These are phyloP conservation scores for Panicum virgatum DNA, from an alignment of 202 grass and related monocot species.

Conservation along the genomic window DNA sequence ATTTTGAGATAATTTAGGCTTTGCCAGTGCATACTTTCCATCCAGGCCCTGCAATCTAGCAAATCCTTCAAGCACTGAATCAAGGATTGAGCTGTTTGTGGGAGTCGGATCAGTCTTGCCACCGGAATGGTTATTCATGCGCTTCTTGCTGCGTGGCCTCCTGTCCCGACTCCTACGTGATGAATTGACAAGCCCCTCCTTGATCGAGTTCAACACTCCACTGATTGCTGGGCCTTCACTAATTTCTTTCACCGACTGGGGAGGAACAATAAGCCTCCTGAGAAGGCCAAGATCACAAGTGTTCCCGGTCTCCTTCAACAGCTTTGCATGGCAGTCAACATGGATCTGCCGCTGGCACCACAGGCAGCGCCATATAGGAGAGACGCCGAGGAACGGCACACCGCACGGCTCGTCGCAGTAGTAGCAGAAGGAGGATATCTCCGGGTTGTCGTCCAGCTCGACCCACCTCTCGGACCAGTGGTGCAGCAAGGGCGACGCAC, in stretches of 20 bases:
- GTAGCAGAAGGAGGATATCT: slow-evolving; percentile 72
- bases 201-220: slow-evolving; percentile 63
- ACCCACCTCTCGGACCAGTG: slow-evolving; percentile 97
- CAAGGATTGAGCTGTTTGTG: slow-evolving; percentile 41
- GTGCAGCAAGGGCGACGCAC: slow-evolving; percentile 54
- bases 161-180: slow-evolving; percentile 50
- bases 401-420: slow-evolving; percentile 78
- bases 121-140: slow-evolving; percentile 40
- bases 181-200: slow-evolving; percentile 49
- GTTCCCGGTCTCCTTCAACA: slow-evolving; percentile 60
- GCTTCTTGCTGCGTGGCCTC: slow-evolving; percentile 61
- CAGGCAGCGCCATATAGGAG: slow-evolving; percentile 87
- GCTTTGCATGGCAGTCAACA: slow-evolving; percentile 80
- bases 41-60: slow-evolving; percentile 48
- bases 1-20: slow-evolving; percentile 47
- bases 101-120: slow-evolving; percentile 34
- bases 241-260: slow-evolving; percentile 75
- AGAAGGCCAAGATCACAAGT: slow-evolving; percentile 73
- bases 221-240: slow-evolving; percentile 35
- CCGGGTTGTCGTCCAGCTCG: slow-evolving; percentile 56
- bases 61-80: slow-evolving; percentile 51
- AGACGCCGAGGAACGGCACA: slow-evolving; percentile 71
- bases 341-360: slow-evolving; percentile 89
- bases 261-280: slow-evolving; percentile 72
- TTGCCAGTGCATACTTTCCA: slow-evolving; percentile 52